Conservation (phyloP, 257 asterid genomes). For the Linderniella brevidens region DNA sequence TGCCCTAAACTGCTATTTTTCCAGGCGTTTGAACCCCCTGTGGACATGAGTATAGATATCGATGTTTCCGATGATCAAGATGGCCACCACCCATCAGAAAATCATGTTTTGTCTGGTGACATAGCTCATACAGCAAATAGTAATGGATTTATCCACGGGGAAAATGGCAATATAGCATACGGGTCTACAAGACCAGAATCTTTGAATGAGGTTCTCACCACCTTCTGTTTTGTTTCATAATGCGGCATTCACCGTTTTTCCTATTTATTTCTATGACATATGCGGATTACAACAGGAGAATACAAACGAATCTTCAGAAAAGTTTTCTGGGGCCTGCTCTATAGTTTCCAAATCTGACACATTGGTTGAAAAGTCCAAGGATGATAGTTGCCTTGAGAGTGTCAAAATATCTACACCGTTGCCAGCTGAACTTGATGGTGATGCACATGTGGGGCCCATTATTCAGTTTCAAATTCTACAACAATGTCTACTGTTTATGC, state of each 20-base stretch:
- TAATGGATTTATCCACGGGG: conserved; percentile 17
- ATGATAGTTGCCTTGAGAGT: conserved; percentile 14
- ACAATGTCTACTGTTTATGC: too few relatives aligned
- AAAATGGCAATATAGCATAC: conserved; percentile 14
- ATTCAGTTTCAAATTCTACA: not conserved
- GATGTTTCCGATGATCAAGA: conserved; percentile 27
- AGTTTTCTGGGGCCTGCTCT: conserved; percentile 20
- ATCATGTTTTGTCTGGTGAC: conserved; percentile 20
- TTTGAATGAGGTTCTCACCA: conserved; percentile 18
- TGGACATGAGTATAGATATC: conserved; percentile 58
- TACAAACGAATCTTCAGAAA: conserved; percentile 18
- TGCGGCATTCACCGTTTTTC: conserved; percentile 8
- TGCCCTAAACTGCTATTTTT: not conserved
- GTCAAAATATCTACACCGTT: conserved; percentile 11
- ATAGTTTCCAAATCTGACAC: conserved; percentile 14
- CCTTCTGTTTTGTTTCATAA: conserved; percentile 12
- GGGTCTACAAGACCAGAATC: conserved; percentile 20
- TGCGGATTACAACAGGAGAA: conserved; percentile 88
- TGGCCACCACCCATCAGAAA: conserved; percentile 21
- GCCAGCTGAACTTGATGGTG: conserved; percentile 23
- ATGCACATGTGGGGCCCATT: conserved; percentile 33
- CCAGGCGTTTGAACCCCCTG: conserved; percentile 93
- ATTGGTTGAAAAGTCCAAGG: conserved; percentile 17
- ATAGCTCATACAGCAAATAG: conserved; percentile 8
- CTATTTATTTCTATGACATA: conserved; percentile 46